Evolutionary conservation across 2,329 filamentous ascomycete genomes (phyloP).

Genomic region (Cercospora sp.): DNA sequence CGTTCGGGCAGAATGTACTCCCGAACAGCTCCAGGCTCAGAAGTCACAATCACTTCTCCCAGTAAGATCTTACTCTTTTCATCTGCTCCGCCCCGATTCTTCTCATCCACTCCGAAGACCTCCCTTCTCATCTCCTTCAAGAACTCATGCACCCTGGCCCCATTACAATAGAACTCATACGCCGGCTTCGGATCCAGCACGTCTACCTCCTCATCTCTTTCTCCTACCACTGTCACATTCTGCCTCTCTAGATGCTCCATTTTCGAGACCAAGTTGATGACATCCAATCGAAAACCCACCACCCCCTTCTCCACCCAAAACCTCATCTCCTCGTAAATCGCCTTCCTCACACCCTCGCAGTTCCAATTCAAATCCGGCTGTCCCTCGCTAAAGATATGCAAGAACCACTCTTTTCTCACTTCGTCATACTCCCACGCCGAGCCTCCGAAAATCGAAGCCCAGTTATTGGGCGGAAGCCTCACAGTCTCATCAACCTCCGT

Average conservation of each 20-base stretch:
- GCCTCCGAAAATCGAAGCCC: constrained; percentile 43
- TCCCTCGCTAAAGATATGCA: constrained; percentile 49
- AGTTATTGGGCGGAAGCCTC: constrained; percentile 60
- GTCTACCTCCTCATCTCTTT: constrained; percentile 43
- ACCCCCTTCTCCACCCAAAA: constrained; percentile 49
- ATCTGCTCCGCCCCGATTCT: neutral
- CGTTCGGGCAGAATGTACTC: constrained; percentile 53
- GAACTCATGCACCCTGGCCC: constrained; percentile 20
- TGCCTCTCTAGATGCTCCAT: constrained; percentile 36
- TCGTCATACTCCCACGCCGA: constrained; percentile 49
- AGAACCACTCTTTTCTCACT: constrained; percentile 48
- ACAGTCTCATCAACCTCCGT: constrained; percentile 49
- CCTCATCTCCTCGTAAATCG: constrained; percentile 48
- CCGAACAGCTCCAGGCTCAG: constrained; percentile 51
- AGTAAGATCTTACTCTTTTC: constrained; percentile 45
- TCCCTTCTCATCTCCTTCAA: constrained; percentile 33
- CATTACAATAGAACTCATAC: constrained; percentile 25
- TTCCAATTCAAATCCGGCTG: constrained; percentile 54
- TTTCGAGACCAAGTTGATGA: constrained; percentile 52
- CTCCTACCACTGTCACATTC: constrained; percentile 18
- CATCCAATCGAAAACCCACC: constrained; percentile 51
- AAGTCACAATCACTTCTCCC: constrained; percentile 50
- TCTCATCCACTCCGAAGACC: constrained; percentile 39
- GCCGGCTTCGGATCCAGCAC: constrained; percentile 40
- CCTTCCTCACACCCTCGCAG: constrained; percentile 44